phyloP scores from a whole-genome alignment of 1,284 basidiomycete genomes.

The Volvariella volvacea region DNA sequence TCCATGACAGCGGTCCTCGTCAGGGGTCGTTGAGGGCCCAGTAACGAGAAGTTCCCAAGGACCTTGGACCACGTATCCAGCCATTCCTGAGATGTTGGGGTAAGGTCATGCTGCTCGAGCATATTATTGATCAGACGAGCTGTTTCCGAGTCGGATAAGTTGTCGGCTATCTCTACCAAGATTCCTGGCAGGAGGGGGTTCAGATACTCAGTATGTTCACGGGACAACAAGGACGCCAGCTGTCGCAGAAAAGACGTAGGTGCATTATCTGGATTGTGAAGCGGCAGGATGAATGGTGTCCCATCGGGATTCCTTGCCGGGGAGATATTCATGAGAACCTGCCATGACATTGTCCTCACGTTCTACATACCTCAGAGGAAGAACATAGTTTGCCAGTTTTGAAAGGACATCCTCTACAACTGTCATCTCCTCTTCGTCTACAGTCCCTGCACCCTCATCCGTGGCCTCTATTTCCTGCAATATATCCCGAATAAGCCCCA shows the following conservation, averaged over 20 bases:
- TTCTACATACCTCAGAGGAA: slow-evolving; percentile 39
- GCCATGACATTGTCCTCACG: slow-evolving; percentile 11
- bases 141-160: slow-evolving; percentile 59
- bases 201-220: slow-evolving; percentile 49
- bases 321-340: slow-evolving; percentile 7
- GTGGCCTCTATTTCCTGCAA: slow-evolving; percentile 63
- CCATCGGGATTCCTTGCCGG: slow-evolving; percentile 44
- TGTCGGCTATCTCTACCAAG: slow-evolving; percentile 54
- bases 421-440: slow-evolving; percentile 61
- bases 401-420: slow-evolving; percentile 55
- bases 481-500: slow-evolving; percentile 61
- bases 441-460: slow-evolving; percentile 44
- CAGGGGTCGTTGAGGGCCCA: slow-evolving; percentile 37
- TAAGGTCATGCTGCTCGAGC: slow-evolving; percentile 57
- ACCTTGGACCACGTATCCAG: slow-evolving; percentile 56
- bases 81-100: slow-evolving; percentile 65
- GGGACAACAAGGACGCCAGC: slow-evolving; percentile 51
- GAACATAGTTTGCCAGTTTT: slow-evolving; percentile 50
- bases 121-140: slow-evolving; percentile 52
- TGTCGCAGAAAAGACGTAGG: slow-evolving; percentile 52
- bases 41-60: slow-evolving; percentile 42
- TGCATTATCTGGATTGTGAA: slow-evolving; percentile 41
- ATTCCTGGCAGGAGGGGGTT: slow-evolving; percentile 56
- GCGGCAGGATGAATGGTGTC: slow-evolving; percentile 44
- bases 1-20: slow-evolving; percentile 52